phyloP scores from a whole-genome alignment of 2,329 filamentous ascomycete species.

The Colletotrichum liaoningense region DNA sequence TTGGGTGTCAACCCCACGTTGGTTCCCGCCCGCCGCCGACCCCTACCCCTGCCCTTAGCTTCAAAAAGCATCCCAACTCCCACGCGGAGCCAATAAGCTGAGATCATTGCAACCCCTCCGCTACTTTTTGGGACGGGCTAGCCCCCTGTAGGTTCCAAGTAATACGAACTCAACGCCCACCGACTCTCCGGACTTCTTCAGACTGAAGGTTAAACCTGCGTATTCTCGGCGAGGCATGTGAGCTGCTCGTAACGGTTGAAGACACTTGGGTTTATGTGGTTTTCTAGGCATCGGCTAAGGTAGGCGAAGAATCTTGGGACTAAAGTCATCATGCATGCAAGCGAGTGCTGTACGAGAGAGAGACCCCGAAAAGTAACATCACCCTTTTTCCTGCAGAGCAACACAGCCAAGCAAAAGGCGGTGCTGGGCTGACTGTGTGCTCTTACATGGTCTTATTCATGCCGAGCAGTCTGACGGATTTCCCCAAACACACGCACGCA shows the following conservation, averaged over 20 bases:
- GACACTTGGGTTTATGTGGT: not conserved
- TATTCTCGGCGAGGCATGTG: not conserved
- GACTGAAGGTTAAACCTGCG: not conserved
- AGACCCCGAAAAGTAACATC: constrained; percentile 7
- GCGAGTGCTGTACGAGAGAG: constrained; percentile 8
- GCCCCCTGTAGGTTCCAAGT: constrained; percentile 15
- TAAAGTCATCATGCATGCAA: not conserved
- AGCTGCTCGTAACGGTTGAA: not conserved
- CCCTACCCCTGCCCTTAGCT: constrained; percentile 27
- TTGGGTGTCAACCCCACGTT: constrained; percentile 24
- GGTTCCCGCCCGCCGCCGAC: constrained; percentile 5
- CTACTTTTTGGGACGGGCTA: constrained; percentile 15
- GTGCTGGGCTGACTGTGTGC: constrained; percentile 30
- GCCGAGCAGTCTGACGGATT: constrained; percentile 5
- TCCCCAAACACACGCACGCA: constrained; percentile 2
- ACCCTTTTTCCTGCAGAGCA: not conserved
- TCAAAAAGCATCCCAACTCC: constrained; percentile 10
- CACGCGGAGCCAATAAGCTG: constrained; percentile 20
- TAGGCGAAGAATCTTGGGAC: not conserved
- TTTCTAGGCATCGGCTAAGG: not conserved
- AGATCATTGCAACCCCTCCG: constrained; percentile 12
- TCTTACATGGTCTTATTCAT: constrained; percentile 7
- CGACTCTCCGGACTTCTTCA: constrained; percentile 2
- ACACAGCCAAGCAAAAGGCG: constrained; percentile 11
- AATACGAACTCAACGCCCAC: constrained; percentile 25